Conservation (phyloP, 2,329 filamentous ascomycete species). For the Paraconiothyrium sp. region DNA sequence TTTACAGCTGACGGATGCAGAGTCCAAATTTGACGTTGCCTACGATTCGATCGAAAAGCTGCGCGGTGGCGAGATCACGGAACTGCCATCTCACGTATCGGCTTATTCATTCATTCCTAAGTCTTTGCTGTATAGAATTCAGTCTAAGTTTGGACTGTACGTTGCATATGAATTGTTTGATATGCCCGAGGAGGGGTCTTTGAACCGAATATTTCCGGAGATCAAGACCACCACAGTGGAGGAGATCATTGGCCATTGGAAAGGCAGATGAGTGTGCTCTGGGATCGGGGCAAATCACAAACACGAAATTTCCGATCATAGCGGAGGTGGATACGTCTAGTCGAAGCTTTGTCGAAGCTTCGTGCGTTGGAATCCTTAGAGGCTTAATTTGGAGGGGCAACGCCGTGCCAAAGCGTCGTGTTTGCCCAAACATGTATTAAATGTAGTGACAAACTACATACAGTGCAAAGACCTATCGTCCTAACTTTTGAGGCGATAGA, state of each 20-base stretch:
- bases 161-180: constrained; percentile 18
- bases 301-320: too few relatives aligned
- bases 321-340: too few relatives aligned
- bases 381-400: too few relatives aligned
- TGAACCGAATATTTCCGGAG: constrained; percentile 12
- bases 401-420: too few relatives aligned
- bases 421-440: too few relatives aligned
- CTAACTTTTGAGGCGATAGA: too few relatives aligned
- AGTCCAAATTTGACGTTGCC: constrained; percentile 22
- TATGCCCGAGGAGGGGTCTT: constrained; percentile 3
- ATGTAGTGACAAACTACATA: too few relatives aligned
- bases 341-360: too few relatives aligned
- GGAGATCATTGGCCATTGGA: constrained; percentile 14
- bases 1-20: neutral
- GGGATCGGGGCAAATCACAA: too few relatives aligned
- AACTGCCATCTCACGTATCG: constrained; percentile 21
- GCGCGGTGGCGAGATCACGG: constrained; percentile 22
- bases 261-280: too few relatives aligned
- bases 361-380: too few relatives aligned
- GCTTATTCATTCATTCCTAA: constrained; percentile 24
- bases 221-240: constrained; percentile 6
- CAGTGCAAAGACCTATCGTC: too few relatives aligned
- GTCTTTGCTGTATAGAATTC: constrained; percentile 12
- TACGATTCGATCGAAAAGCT: constrained; percentile 26
- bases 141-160: constrained; percentile 10